Evolutionary conservation across 1,284 basidiomycete species (phyloP).

Genomic region (Trichosporon sp.): DNA sequence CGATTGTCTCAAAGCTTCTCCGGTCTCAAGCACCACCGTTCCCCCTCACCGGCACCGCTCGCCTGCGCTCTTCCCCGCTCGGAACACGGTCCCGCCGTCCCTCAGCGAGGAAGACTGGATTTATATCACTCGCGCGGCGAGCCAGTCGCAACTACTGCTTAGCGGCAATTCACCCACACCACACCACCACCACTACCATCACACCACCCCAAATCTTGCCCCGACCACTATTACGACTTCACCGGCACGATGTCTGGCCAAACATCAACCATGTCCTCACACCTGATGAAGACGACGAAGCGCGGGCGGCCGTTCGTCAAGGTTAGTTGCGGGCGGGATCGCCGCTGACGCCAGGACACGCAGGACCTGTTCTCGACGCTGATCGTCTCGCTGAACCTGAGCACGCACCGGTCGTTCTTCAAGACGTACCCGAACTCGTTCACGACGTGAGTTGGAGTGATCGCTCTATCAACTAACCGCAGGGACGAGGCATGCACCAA

Average conservation of each 20-base stretch:
- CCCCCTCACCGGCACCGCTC: background rate
- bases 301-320: constrained; percentile 90
- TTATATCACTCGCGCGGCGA: background rate
- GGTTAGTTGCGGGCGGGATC: constrained; percentile 52
- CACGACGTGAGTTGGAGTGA: constrained; percentile 66
- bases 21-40: background rate
- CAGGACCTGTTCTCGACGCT: constrained; percentile 97
- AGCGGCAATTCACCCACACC: background rate
- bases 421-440: constrained; percentile 91
- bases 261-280: constrained; percentile 54
- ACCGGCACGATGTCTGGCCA: constrained; percentile 17
- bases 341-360: constrained; percentile 66
- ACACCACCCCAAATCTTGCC: background rate
- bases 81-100: background rate
- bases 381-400: constrained; percentile 85
- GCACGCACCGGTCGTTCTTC: constrained; percentile 91
- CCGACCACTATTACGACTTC: background rate
- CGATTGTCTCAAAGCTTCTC: background rate
- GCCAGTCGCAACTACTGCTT: background rate
- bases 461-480: constrained; percentile 9
- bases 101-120: background rate
- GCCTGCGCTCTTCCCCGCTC: background rate
- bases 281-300: constrained; percentile 96
- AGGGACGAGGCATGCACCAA: constrained; percentile 95
- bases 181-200: background rate